phyloP scores from a whole-genome alignment of 2,329 filamentous ascomycete genomes.

The Colletotrichum neosansevieriae region DNA sequence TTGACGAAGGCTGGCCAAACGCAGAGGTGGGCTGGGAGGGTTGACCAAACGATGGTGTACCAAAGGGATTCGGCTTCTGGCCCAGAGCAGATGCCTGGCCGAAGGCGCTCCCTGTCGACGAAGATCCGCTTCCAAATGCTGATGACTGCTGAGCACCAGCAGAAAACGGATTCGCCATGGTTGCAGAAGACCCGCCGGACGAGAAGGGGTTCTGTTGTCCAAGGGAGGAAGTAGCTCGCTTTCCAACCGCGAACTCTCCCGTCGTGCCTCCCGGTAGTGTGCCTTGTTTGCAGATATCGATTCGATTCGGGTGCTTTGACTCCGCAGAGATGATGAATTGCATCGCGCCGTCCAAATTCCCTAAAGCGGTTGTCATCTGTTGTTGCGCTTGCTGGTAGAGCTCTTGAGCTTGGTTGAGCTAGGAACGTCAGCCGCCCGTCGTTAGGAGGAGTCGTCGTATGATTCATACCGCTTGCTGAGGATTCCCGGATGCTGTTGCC shows the following conservation, averaged over 20 bases:
- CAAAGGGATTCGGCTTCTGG: slow-evolving; percentile 47
- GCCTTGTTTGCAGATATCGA: slow-evolving; percentile 69
- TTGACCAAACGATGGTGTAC: slow-evolving; percentile 55
- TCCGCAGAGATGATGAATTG: slow-evolving; percentile 75
- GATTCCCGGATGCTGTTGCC: slow-evolving; percentile 70
- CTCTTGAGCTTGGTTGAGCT: slow-evolving; percentile 71
- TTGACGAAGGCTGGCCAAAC: slow-evolving; percentile 53
- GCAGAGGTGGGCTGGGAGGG: slow-evolving; percentile 48
- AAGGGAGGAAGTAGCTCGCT: slow-evolving; percentile 46
- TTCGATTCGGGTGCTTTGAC: slow-evolving; percentile 80
- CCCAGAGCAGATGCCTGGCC: slow-evolving; percentile 55
- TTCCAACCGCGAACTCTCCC: slow-evolving; percentile 59
- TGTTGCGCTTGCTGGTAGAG: slow-evolving; percentile 74
- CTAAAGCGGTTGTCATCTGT: slow-evolving; percentile 78
- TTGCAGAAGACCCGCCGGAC: slow-evolving; percentile 46
- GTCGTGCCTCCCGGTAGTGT: slow-evolving; percentile 56
- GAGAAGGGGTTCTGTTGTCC: slow-evolving; percentile 48
- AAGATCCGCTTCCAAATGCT: slow-evolving; percentile 15
- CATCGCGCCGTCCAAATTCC: slow-evolving; percentile 78
- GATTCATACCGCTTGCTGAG: slow-evolving; percentile 61
- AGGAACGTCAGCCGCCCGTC: slow-evolving; percentile 3
- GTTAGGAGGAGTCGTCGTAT: accelerated
- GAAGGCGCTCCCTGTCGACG: slow-evolving; percentile 52
- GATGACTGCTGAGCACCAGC: slow-evolving; percentile 21
- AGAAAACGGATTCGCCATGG: slow-evolving; percentile 36